Percentiles rank a stretch among this genome's conserved stretches.
Conservation (phyloP, 1,139 yeast genomes). For the Debaryomyces singareniensis region DNA sequence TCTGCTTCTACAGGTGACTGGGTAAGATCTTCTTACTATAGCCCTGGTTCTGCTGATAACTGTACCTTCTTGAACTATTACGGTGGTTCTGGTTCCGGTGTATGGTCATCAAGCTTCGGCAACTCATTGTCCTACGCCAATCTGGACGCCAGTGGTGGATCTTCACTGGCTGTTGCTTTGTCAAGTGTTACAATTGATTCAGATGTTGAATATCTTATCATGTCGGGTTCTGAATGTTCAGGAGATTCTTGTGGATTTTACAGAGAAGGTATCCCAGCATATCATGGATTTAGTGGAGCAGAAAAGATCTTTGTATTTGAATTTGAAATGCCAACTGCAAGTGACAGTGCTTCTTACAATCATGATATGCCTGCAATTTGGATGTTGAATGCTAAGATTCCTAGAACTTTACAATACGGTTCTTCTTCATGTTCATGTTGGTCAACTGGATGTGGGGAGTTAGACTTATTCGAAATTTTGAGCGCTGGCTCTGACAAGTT, state of each 20-base stretch:
- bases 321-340: conserved; percentile 55
- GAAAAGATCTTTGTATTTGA: conserved; percentile 67
- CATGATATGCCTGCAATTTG: conserved; percentile 75
- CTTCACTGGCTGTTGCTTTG: conserved; percentile 53
- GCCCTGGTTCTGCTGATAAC: conserved; percentile 54
- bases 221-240: conserved; percentile 52
- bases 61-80: conserved; percentile 77
- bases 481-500: conserved; percentile 64
- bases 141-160: conserved; percentile 66
- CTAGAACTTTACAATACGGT: conserved; percentile 73
- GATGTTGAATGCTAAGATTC: conserved; percentile 70
- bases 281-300: conserved; percentile 63
- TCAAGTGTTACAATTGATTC: conserved; percentile 47
- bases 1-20: conserved; percentile 48
- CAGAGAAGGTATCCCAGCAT: conserved; percentile 67
- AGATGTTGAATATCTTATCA: conserved; percentile 53
- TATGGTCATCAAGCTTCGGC: conserved; percentile 80
- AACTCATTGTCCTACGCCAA: conserved; percentile 83
- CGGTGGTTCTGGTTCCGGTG: conserved; percentile 84
- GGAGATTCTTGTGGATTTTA: conserved; percentile 59
- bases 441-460: conserved; percentile 77
- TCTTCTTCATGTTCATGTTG: conserved; percentile 66
- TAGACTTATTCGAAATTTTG: conserved; percentile 74
- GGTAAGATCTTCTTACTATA: conserved; percentile 70
- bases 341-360: conserved; percentile 22